Base-by-base conservation (phyloP, 345 rosid genomes). In the Melaleuca quinquenervia region DNA sequence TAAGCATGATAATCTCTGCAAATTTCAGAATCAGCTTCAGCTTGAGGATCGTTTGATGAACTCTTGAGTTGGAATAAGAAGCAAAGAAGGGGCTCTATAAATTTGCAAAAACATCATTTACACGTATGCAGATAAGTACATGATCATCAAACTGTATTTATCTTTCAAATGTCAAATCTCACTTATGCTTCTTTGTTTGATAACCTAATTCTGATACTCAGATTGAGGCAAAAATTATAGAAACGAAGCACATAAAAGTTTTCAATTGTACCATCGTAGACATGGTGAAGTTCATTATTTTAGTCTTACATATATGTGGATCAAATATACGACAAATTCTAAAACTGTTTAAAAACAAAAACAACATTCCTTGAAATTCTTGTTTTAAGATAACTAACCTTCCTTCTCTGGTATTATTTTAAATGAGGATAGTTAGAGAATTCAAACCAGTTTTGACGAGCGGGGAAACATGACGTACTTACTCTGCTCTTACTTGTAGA, bases 31-130 rank as follows among this genome's bases (percentile, higher is more conserved):
- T 88, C 91, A 83, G 91, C 90, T 88, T 94, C 95, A 58, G 82
- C 89, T 87, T 93, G 90, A 70, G 89, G 75, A 84, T 90, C 98
- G 90, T 97, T 96, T 84, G 90, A 32, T 85, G 94, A 87, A 86
- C 98, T 97, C 91, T 94, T 95, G 85, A 97, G 90, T 86, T 94
- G 96, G 89, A 95, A 94, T 84, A 93, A 90, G 93, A 93, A 90
- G 93, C 99, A 97, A n/a, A 94, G 89, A 52, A 94, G 87, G 88
- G 91, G 88, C 85, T 96, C 99, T 95, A 91, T 87, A 89, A 62
- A 85, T 82, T 56, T 82, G 86, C 16, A 52, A 78, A 18, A 13
- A 82, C 22, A 85, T 70, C 36, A 84, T 85, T 62, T 74, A 85
- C 48, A 36, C 12, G 18, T 70, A 50, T 21, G 13, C 49, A 85